Percentiles rank a stretch among this genome's conserved stretches.
phyloP scores from a whole-genome alignment of 441 rosid species.

The Francoa sonchifolia region DNA sequence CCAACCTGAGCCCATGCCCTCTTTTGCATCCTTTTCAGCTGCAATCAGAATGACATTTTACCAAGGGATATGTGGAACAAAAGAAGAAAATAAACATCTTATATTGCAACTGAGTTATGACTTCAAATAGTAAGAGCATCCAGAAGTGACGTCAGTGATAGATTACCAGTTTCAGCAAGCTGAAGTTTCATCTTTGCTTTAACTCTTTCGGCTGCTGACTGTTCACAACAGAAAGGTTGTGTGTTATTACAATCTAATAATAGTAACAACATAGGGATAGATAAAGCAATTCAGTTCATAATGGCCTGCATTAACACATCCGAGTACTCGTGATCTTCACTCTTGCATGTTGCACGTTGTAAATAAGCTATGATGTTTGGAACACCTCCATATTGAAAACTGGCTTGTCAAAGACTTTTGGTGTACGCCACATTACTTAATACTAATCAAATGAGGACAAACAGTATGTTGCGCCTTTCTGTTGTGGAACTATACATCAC shows the following conservation, averaged over 20 bases:
- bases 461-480: too few relatives aligned
- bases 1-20: conserved; percentile 69
- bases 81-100: neutral
- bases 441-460: too few relatives aligned
- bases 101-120: neutral
- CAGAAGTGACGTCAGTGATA: neutral
- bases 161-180: conserved; percentile 70
- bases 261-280: neutral
- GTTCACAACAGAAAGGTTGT: conserved; percentile 20
- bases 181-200: conserved; percentile 87
- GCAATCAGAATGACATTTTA: conserved; percentile 16
- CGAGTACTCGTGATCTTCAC: too few relatives aligned
- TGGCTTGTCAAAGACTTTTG: too few relatives aligned
- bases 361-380: too few relatives aligned
- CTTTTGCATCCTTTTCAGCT: conserved; percentile 64
- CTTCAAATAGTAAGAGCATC: neutral
- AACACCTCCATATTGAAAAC: too few relatives aligned
- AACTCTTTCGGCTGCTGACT: conserved; percentile 73
- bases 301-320: too few relatives aligned
- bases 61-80: neutral
- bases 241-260: neutral
- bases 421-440: too few relatives aligned
- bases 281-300: neutral
- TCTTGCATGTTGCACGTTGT: too few relatives aligned
- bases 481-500: too few relatives aligned